Conservation (phyloP, 805 yeast genomes). For the Yamadazyma nakazawae region DNA sequence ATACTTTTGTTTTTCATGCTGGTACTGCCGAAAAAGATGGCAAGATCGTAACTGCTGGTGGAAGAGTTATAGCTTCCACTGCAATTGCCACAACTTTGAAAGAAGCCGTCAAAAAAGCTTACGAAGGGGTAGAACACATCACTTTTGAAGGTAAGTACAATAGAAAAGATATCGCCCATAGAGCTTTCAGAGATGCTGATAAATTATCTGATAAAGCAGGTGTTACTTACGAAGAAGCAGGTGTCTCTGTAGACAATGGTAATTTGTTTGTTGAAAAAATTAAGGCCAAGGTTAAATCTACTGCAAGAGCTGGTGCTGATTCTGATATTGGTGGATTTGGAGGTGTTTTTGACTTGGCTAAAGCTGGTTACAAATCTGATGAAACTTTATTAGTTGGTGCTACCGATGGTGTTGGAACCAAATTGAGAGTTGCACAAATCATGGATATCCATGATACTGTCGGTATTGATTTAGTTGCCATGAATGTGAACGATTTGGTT, state of each 20-base stretch:
- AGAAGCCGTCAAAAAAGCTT: conserved; percentile 83
- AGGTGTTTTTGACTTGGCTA: conserved; percentile 86
- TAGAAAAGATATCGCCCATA: conserved; percentile 93
- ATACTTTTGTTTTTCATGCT: conserved; percentile 88
- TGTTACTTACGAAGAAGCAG: conserved; percentile 91
- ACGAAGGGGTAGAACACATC: conserved; percentile 76
- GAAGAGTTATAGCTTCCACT: conserved; percentile 94
- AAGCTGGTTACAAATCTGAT: conserved; percentile 80
- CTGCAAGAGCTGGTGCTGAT: conserved; percentile 94
- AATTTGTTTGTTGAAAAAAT: conserved; percentile 85
- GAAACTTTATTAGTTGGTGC: conserved; percentile 91
- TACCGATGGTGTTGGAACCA: conserved; percentile 99
- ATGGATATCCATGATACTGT: conserved; percentile 92
- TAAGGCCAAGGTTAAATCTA: conserved; percentile 85
- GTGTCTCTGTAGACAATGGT: conserved; percentile 97
- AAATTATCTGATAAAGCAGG: conserved; percentile 19
- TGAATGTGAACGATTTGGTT: conserved; percentile 96
- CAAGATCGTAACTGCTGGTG: conserved; percentile 81
- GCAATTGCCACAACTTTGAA: conserved; percentile 74
- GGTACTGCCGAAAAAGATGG: conserved; percentile 70
- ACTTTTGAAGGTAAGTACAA: conserved; percentile 71
- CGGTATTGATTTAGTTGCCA: conserved; percentile 97
- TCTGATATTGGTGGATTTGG: conserved; percentile 99
- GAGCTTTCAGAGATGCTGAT: conserved; percentile 71
- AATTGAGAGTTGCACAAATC: conserved; percentile 89